These are phyloP conservation scores for Aspergillus sp. DNA, from an alignment of 2,329 filamentous ascomycete species.

Conservation along the genomic window DNA sequence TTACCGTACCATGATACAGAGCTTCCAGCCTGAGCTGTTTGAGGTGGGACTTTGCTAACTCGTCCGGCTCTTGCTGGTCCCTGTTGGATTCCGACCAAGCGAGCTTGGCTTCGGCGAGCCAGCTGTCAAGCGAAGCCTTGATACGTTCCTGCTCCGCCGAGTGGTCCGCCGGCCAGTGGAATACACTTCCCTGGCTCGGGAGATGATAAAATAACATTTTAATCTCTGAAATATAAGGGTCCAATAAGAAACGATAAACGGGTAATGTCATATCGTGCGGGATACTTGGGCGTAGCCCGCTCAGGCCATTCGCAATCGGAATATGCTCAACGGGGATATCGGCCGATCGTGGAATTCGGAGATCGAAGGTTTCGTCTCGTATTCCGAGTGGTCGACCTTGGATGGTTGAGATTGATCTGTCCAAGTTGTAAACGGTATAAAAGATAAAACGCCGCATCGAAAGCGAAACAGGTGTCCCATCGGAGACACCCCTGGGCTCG, in stretches of 20 bases:
- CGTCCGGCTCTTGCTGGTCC: background rate
- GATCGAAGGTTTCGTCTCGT: constrained; percentile 40
- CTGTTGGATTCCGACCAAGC: background rate
- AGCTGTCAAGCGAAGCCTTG: constrained; percentile 22
- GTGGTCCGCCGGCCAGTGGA: constrained; percentile 22
- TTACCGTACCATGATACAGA: constrained; percentile 34
- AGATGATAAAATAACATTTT: constrained; percentile 30
- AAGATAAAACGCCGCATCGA: constrained; percentile 30
- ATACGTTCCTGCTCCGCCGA: constrained; percentile 18
- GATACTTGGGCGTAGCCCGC: background rate
- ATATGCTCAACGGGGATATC: constrained; percentile 6
- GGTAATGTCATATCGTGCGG: constrained; percentile 20
- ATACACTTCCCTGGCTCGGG: constrained; percentile 13
- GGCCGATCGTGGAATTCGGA: constrained; percentile 21
- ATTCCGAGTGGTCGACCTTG: constrained; percentile 41
- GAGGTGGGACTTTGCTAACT: constrained; percentile 4
- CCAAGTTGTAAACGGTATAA: constrained; percentile 37
- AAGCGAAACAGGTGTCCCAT: constrained; percentile 11
- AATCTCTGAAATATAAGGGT: constrained; percentile 27
- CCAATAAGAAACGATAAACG: constrained; percentile 27
- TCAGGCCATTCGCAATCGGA: background rate
- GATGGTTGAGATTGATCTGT: constrained; percentile 39
- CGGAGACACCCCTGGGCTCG: constrained; percentile 21
- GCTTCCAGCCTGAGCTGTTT: constrained; percentile 29
- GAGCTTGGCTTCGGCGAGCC: constrained; percentile 15